A percentile compares a stretch with the other conserved stretches of the same genome.
phyloP scores from a whole-genome alignment of 257 asterid genomes.

The Solanum bulbocastanum region DNA sequence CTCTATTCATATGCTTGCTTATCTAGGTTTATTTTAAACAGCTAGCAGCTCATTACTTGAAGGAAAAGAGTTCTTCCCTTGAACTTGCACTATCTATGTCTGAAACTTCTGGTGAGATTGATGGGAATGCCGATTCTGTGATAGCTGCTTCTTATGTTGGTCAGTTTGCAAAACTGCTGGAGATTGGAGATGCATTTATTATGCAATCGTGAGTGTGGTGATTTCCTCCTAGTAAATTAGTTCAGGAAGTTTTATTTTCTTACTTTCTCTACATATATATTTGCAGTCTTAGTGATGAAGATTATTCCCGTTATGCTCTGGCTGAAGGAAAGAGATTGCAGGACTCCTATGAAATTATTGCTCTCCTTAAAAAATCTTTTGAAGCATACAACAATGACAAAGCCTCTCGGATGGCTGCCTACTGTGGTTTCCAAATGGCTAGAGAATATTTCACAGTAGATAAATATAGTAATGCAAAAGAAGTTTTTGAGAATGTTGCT shows the following conservation, averaged over 20 bases:
- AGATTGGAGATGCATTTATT: constrained; percentile 45
- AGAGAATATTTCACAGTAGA: constrained; percentile 52
- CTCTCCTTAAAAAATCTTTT: constrained; percentile 71
- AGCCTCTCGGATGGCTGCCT: constrained; percentile 79
- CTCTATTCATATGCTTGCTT: neutral
- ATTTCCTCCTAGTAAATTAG: neutral
- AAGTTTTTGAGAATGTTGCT: constrained; percentile 61
- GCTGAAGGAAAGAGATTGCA: constrained; percentile 73
- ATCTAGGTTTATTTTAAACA: constrained; percentile 25
- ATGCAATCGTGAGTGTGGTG: constrained; percentile 66
- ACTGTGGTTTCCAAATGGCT: constrained; percentile 79
- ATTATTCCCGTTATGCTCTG: constrained; percentile 53
- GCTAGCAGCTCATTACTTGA: constrained; percentile 87
- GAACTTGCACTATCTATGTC: constrained; percentile 79
- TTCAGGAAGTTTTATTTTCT: neutral
- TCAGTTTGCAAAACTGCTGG: constrained; percentile 85
- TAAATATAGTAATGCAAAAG: constrained; percentile 66
- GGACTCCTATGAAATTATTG: constrained; percentile 82
- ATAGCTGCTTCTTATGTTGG: constrained; percentile 70
- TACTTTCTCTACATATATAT: neutral
- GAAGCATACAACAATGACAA: constrained; percentile 61
- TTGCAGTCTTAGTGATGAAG: constrained; percentile 80
- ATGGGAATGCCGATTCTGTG: constrained; percentile 70
- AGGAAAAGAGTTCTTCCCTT: constrained; percentile 58
- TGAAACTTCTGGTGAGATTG: constrained; percentile 41